A percentile compares a stretch with the other conserved stretches of the same genome.
Evolutionary conservation across 257 asterid species (phyloP).

Genomic region (Petrea volubilis): DNA sequence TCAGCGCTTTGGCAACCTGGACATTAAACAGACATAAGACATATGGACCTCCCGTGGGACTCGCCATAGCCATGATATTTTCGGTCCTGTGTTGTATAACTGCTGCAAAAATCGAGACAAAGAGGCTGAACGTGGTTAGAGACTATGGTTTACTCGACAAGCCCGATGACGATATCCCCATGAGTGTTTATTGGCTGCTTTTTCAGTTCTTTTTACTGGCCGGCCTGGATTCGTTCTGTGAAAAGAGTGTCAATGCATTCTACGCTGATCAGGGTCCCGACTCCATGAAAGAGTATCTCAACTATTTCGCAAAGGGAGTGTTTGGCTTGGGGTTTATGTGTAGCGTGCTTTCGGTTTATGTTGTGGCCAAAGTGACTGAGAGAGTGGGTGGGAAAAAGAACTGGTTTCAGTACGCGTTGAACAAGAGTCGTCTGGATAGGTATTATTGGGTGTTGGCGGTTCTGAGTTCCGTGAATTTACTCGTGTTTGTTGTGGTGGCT

Average conservation of each 20-base stretch:
- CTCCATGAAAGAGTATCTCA: conserved; percentile 27
- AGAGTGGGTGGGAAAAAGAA: conserved; percentile 26
- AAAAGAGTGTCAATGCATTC: conserved; percentile 30
- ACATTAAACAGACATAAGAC: background rate
- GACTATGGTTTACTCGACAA: conserved; percentile 20
- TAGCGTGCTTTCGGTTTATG: conserved; percentile 40
- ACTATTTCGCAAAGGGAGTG: conserved; percentile 23
- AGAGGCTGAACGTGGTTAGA: conserved; percentile 29
- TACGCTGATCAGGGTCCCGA: conserved; percentile 29
- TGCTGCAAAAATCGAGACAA: conserved; percentile 28
- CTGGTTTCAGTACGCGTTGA: conserved; percentile 55
- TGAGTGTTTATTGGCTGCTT: conserved; percentile 37
- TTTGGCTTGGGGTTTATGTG: conserved; percentile 48
- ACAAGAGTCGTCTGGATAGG: conserved; percentile 49
- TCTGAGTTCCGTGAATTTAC: conserved; percentile 38
- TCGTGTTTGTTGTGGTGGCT: too few relatives aligned
- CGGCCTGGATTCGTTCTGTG: conserved; percentile 39
- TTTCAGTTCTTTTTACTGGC: conserved; percentile 51
- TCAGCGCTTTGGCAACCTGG: background rate
- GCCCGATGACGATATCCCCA: too few relatives aligned
- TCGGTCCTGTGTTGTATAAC: conserved; percentile 39
- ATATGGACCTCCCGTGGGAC: background rate
- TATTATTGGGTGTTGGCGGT: conserved; percentile 56
- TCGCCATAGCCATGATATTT: conserved; percentile 33
- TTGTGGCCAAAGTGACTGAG: too few relatives aligned